A percentile compares a stretch with the other conserved stretches of the same genome.
phyloP scores from a whole-genome alignment of 176 grass and related monocot species.

The Rhynchospora tenuis region DNA sequence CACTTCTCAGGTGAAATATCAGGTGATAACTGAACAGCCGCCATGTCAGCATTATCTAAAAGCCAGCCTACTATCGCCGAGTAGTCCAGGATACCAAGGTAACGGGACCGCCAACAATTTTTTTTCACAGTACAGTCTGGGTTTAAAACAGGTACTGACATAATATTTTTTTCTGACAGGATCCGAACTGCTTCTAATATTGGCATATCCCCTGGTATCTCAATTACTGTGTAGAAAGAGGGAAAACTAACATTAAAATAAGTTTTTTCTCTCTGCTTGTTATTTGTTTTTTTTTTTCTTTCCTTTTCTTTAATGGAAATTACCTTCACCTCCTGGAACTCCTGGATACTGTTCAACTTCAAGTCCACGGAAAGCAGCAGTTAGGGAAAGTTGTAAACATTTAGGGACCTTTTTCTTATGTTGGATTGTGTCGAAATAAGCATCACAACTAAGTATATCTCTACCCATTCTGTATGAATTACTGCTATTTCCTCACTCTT shows the following conservation, averaged over 20 bases:
- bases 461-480: neutral
- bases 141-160: constrained; percentile 70
- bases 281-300: neutral
- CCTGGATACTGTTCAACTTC: constrained; percentile 73
- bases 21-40: constrained; percentile 40
- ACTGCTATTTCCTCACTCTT: neutral
- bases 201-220: constrained; percentile 63
- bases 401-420: constrained; percentile 81
- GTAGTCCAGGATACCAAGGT: constrained; percentile 80
- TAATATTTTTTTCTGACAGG: constrained; percentile 74
- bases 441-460: constrained; percentile 49
- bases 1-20: neutral
- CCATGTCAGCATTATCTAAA: constrained; percentile 72
- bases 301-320: neutral
- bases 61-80: constrained; percentile 72
- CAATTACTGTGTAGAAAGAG: constrained; percentile 52
- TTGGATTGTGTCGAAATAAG: constrained; percentile 88
- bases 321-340: constrained; percentile 80
- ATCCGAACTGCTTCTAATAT: constrained; percentile 64
- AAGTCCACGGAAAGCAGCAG: constrained; percentile 67
- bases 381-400: constrained; percentile 68
- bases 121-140: constrained; percentile 29
- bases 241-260: neutral
- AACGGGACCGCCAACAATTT: constrained; percentile 53
- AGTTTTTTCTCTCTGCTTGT: neutral